Conservation (phyloP, 345 rosid species). For the Brassica cretica region DNA sequence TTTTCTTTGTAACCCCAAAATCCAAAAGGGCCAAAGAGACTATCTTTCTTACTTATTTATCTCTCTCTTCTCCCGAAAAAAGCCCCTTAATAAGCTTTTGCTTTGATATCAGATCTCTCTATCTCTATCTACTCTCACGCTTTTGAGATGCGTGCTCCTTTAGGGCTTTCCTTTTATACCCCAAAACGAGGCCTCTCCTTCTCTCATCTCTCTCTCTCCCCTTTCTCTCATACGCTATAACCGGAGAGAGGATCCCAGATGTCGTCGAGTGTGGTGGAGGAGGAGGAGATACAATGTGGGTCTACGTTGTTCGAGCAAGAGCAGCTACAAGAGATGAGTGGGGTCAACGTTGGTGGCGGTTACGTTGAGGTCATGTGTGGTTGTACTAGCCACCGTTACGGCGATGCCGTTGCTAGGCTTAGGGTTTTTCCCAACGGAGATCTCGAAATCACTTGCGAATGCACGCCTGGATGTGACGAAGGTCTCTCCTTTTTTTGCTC, state of each 20-base stretch:
- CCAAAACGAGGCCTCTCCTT: slow-evolving; percentile 41
- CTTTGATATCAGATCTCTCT: slow-evolving; percentile 41
- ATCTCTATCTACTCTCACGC: neutral
- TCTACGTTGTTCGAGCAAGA: slow-evolving; percentile 72
- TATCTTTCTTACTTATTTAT: slow-evolving; percentile 24
- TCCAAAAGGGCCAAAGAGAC: slow-evolving; percentile 40
- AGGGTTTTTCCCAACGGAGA: slow-evolving; percentile 96
- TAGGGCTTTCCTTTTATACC: slow-evolving; percentile 50
- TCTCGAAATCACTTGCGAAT: slow-evolving; percentile 93
- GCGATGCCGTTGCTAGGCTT: slow-evolving; percentile 98
- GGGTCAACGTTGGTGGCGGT: slow-evolving; percentile 64
- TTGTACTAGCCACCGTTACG: slow-evolving; percentile 96
- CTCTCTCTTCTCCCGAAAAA: slow-evolving; percentile 33
- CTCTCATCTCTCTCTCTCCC: slow-evolving; percentile 32
- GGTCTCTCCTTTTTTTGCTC: slow-evolving; percentile 50
- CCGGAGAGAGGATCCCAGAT: slow-evolving; percentile 33
- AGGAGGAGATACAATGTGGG: slow-evolving; percentile 52
- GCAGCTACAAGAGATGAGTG: slow-evolving; percentile 84
- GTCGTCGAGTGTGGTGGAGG: slow-evolving; percentile 69
- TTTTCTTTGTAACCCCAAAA: slow-evolving; percentile 18
- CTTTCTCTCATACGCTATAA: slow-evolving; percentile 26
- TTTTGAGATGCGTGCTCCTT: slow-evolving; percentile 55
- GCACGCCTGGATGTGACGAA: slow-evolving; percentile 99
- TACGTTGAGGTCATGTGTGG: slow-evolving; percentile 95
- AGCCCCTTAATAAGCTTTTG: slow-evolving; percentile 35